Evolutionary conservation across 1,139 yeast genomes (phyloP).

Genomic region (Kodamaea ohmeri): DNA sequence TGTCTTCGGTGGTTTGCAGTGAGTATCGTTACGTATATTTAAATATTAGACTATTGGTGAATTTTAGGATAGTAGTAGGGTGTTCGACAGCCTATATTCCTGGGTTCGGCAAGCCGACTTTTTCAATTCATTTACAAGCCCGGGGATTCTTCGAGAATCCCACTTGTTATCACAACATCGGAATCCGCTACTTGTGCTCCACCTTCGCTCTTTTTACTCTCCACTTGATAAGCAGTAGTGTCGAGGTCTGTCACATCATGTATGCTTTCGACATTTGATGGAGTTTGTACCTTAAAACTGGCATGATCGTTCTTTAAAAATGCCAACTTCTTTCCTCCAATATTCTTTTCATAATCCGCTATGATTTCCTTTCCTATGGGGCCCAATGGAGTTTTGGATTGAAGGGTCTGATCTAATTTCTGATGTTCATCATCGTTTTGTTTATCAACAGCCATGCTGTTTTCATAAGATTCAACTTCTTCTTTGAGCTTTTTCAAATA

Average conservation of each 20-base stretch:
- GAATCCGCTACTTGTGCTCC: not conserved
- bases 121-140: not conserved
- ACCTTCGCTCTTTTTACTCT: constrained; percentile 8
- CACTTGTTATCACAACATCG: not conserved
- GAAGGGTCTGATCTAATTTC: constrained; percentile 21
- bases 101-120: too few relatives aligned
- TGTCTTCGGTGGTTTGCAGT: constrained; percentile 34
- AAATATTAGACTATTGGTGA: not conserved
- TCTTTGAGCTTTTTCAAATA: constrained; percentile 19
- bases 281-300: not conserved
- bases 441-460: not conserved
- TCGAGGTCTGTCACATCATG: constrained; percentile 27
- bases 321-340: constrained; percentile 18
- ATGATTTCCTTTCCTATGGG: constrained; percentile 19
- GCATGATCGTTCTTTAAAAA: constrained; percentile 15
- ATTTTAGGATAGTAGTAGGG: not conserved
- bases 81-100: not conserved
- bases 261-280: constrained; percentile 4
- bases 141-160: constrained; percentile 2
- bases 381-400: constrained; percentile 15
- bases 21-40: not conserved
- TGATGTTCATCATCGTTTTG: constrained; percentile 8
- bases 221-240: constrained; percentile 17
- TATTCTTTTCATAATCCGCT: constrained; percentile 16
- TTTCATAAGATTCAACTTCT: constrained; percentile 17